phyloP scores from a whole-genome alignment of 306 rosid genomes.

The Erythrophleum fordii region DNA sequence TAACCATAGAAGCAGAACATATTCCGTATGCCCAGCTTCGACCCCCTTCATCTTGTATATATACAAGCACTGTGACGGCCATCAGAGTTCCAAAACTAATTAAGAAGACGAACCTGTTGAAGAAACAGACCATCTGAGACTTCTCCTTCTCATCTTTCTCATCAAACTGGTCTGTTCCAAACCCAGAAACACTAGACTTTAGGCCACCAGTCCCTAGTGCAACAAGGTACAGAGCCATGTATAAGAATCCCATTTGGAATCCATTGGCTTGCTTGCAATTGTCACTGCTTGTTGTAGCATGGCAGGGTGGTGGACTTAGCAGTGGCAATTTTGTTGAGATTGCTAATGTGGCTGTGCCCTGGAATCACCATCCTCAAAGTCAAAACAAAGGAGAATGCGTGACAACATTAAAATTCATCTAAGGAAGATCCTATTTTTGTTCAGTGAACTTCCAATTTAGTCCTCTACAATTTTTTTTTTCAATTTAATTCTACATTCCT shows the following conservation, averaged over 20 bases:
- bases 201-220: neutral
- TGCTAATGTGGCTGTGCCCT: neutral
- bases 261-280: neutral
- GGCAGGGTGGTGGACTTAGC: neutral
- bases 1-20: neutral
- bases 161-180: slow-evolving; percentile 8
- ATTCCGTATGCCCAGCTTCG: neutral
- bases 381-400: too few species aligned
- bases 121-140: neutral
- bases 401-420: too few species aligned
- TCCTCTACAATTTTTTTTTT: too few species aligned
- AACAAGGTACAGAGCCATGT: neutral
- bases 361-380: neutral
- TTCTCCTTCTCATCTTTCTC: slow-evolving; percentile 10
- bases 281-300: neutral
- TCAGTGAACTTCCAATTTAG: too few species aligned
- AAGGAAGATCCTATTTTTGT: too few species aligned
- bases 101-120: neutral
- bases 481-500: neutral
- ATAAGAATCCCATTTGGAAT: slow-evolving; percentile 5
- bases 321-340: neutral
- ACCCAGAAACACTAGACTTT: neutral
- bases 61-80: neutral
- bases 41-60: neutral
- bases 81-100: slow-evolving; percentile 8